Conservation (phyloP, 768 basidiomycete species). For the Xerocomellus chrysenteron region DNA sequence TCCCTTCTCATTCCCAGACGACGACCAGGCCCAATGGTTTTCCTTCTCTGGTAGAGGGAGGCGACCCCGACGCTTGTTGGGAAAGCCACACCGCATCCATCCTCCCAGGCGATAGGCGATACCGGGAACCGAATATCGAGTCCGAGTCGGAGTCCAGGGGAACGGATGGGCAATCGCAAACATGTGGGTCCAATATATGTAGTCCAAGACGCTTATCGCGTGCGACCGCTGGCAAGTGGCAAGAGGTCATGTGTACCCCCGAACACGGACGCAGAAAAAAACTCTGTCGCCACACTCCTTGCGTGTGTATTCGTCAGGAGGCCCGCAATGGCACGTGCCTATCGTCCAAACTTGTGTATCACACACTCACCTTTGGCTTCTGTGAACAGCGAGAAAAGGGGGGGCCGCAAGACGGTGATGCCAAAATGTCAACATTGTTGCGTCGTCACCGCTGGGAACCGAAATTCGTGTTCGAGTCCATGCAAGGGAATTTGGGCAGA, state of each 20-base stretch:
- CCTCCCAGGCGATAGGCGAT: not conserved
- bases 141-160: not conserved
- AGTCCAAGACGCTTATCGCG: constrained; percentile 11
- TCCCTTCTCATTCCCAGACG: constrained; percentile 1
- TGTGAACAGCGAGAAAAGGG: not conserved
- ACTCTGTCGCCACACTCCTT: not conserved
- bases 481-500: constrained; percentile 17
- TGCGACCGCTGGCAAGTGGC: too few relatives aligned
- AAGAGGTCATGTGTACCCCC: constrained; percentile 1
- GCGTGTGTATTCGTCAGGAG: constrained; percentile 5
- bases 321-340: not conserved
- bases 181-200: not conserved
- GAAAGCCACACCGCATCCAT: not conserved
- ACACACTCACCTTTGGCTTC: not conserved
- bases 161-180: not conserved
- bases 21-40: not conserved
- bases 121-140: not conserved
- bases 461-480: not conserved
- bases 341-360: not conserved
- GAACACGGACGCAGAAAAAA: not conserved
- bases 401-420: not conserved
- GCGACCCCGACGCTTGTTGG: not conserved
- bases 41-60: not conserved
- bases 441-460: not conserved
- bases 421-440: not conserved